These are phyloP conservation scores for Annulohypoxylon stygium DNA, from an alignment of 495 filamentous ascomycete genomes.

Conservation along the genomic window DNA sequence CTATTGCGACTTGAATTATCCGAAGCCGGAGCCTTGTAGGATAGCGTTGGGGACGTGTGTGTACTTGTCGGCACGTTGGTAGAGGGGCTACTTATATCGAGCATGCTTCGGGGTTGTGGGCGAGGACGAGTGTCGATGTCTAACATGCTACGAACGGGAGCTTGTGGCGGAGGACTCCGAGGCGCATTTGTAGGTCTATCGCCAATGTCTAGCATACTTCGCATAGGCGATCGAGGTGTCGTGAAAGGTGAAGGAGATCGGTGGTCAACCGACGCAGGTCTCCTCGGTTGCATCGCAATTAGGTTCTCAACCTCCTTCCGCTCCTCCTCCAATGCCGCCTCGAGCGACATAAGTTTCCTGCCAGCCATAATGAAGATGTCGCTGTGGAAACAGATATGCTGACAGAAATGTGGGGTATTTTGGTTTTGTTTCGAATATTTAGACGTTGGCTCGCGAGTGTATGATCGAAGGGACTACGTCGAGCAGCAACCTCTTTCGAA, in stretches of 20 bases:
- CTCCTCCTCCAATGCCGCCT: slow-evolving; percentile 80
- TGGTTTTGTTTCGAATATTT: slow-evolving; percentile 15
- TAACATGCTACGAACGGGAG: slow-evolving; percentile 71
- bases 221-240: slow-evolving; percentile 66
- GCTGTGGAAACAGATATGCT: not conserved
- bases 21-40: slow-evolving; percentile 41
- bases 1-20: slow-evolving; percentile 55
- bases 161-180: slow-evolving; percentile 52
- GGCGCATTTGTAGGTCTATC: slow-evolving; percentile 46
- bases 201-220: slow-evolving; percentile 68
- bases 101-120: slow-evolving; percentile 58
- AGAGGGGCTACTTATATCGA: slow-evolving; percentile 55
- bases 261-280: slow-evolving; percentile 52
- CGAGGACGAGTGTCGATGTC: slow-evolving; percentile 61
- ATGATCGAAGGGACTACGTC: not conserved
- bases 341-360: slow-evolving; percentile 70
- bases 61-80: slow-evolving; percentile 47
- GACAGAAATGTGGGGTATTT: not conserved
- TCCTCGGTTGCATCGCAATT: slow-evolving; percentile 59
- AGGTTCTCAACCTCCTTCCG: slow-evolving; percentile 75
- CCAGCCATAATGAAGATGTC: slow-evolving; percentile 36
- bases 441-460: slow-evolving; percentile 4
- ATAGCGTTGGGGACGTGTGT: slow-evolving; percentile 60
- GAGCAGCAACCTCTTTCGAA: slow-evolving; percentile 9
- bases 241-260: slow-evolving; percentile 64